Evolutionary conservation across 805 yeast genomes (phyloP).

Genomic region (Cyberlindnera meyerae): DNA sequence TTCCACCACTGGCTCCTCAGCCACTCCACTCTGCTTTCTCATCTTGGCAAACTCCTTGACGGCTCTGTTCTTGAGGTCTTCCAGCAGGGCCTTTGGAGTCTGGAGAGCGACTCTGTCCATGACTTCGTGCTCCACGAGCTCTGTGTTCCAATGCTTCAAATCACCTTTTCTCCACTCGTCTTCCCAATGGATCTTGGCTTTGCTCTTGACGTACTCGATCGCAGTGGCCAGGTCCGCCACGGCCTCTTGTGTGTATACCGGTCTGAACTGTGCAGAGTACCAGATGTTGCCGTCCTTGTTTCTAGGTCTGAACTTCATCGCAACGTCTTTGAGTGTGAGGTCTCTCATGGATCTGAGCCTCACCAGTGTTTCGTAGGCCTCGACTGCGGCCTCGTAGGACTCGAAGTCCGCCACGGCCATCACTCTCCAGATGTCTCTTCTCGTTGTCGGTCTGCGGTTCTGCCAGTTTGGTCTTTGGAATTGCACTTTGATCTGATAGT

Average conservation of each 20-base stretch:
- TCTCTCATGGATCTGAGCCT: slow-evolving; percentile 74
- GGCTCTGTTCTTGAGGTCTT: slow-evolving; percentile 41
- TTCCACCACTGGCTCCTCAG: slow-evolving; percentile 1
- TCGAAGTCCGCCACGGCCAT: slow-evolving; percentile 77
- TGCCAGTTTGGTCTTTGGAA: slow-evolving; percentile 86
- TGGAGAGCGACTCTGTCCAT: slow-evolving; percentile 53
- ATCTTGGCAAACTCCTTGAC: slow-evolving; percentile 20
- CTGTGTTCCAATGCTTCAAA: slow-evolving; percentile 60
- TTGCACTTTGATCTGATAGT: slow-evolving; percentile 44
- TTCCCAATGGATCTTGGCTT: slow-evolving; percentile 68
- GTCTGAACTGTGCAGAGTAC: slow-evolving; percentile 85
- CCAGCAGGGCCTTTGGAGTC: slow-evolving; percentile 62
- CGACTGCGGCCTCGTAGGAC: slow-evolving; percentile 57
- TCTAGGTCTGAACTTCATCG: slow-evolving; percentile 64
- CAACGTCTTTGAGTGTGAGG: slow-evolving; percentile 50
- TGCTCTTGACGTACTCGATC: slow-evolving; percentile 51
- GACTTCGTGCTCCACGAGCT: slow-evolving; percentile 54
- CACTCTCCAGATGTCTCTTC: slow-evolving; percentile 87
- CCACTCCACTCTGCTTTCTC: slow-evolving; percentile 1
- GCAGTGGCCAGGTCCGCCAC: slow-evolving; percentile 76
- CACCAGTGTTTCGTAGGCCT: slow-evolving; percentile 69
- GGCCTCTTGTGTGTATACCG: slow-evolving; percentile 86
- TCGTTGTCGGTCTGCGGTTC: slow-evolving; percentile 70
- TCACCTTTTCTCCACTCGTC: slow-evolving; percentile 84
- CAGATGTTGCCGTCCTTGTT: slow-evolving; percentile 76